Conservation (phyloP, 176 grass and related monocot genomes). For the Triticum urartu region DNA sequence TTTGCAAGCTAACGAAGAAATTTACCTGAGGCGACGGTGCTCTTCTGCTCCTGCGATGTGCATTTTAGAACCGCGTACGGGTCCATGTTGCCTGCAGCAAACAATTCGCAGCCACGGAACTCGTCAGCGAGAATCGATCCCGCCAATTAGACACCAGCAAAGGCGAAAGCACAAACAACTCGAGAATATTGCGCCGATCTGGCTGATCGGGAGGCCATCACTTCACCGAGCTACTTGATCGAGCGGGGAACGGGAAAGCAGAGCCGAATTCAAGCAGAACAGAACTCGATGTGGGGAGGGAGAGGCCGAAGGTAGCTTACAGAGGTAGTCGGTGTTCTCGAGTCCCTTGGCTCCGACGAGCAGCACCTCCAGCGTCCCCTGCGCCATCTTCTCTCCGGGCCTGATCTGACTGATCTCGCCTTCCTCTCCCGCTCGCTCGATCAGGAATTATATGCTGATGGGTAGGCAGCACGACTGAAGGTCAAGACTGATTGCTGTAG, state of each 20-base stretch:
- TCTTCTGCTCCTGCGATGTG: conserved; percentile 70
- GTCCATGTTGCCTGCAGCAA: conserved; percentile 70
- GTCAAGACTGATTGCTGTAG: too few species aligned
- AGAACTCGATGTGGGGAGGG: background rate
- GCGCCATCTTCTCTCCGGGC: conserved; percentile 43
- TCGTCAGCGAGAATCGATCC: background rate
- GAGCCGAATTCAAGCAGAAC: background rate
- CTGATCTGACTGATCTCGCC: background rate
- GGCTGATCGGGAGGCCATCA: background rate
- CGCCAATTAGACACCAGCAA: background rate
- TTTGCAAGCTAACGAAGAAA: background rate
- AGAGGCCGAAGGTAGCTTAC: conserved; percentile 33
- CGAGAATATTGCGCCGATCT: background rate
- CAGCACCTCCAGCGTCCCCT: conserved; percentile 76
- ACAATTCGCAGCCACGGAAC: background rate
- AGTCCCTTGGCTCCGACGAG: conserved; percentile 90
- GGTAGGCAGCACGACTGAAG: background rate
- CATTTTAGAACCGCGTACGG: conserved; percentile 69
- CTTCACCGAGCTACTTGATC: background rate
- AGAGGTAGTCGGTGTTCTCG: conserved; percentile 76
- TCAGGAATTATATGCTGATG: background rate
- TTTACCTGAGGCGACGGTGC: conserved; percentile 57
- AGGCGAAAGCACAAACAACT: background rate
- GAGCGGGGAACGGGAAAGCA: background rate
- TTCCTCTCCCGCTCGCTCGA: background rate